Base-by-base conservation (phyloP, 1,284 basidiomycete species). In the Paramarasmius palmivorus region DNA sequence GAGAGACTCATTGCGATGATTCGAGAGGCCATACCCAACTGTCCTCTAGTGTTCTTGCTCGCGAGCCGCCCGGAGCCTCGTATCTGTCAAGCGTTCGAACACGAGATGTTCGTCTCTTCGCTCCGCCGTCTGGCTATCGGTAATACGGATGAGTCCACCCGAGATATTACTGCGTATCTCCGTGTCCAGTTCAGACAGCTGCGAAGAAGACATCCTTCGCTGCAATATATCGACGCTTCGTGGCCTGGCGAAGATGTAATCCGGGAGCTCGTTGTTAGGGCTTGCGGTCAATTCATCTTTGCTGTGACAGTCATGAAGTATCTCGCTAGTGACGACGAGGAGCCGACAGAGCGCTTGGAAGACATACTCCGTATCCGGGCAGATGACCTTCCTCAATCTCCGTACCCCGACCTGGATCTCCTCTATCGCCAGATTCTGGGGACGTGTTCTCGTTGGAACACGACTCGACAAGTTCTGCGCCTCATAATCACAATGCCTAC, bases 361-460 rank as follows among this genome's bases (percentile, higher is more conserved):
- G 15, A 17, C 19, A 32, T 46, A 15, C 44, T 32, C 6, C 22
- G 25, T 46, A 15, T 29, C 2, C 12, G 19, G 25, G 5, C 22
- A 3, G 25, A 29, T 29, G 23, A 17, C 5, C 14, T 29, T 8
- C 29, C 44, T 3, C 3, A 6, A 14, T 46, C 44, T 15, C 44
- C 44, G 12, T 46, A 46, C 19, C 44, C 44, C 23, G 44, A 46
- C 25, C 44, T 46, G 4, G 44, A 46, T 29, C 44, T 29, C 8
- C 14, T 46, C 2, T 46, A 46, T 19, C n/a, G 25, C 4, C 44
- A 46, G 29, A 46, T 46, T 15, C 25, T 46, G n/a, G 1, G 17
- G 12, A 15, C 29, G 8, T 46, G 44, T 46, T 6, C n/a, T 14
- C 25, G 32, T 32, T 32, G 29, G 29, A 12, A 12, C 6, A 12